A percentile compares a stretch with the other conserved stretches of the same genome.
Conservation (phyloP, 2,329 filamentous ascomycete species). For the Spiromastix sp. region DNA sequence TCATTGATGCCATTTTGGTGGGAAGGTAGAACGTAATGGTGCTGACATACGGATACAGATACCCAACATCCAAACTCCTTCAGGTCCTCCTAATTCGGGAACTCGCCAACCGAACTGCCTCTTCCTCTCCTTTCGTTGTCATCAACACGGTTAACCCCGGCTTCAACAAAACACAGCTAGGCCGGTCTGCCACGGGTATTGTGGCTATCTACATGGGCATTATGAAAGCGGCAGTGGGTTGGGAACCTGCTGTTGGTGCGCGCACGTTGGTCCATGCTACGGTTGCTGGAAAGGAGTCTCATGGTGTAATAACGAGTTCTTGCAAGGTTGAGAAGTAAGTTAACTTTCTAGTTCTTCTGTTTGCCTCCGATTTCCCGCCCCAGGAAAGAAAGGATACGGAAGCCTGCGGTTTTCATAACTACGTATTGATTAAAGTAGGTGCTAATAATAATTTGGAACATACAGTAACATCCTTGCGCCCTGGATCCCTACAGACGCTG, state of each 20-base stretch:
- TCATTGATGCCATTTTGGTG: background rate
- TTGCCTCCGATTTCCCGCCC: background rate
- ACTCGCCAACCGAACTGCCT: constrained; percentile 1
- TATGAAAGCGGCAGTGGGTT: constrained; percentile 7
- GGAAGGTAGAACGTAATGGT: background rate
- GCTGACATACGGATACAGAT: constrained; percentile 4
- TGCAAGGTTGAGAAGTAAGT: constrained; percentile 9
- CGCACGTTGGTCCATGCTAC: constrained; percentile 13
- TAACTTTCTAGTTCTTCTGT: background rate
- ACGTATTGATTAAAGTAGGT: background rate
- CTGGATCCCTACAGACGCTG: constrained; percentile 6
- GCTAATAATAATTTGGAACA: background rate
- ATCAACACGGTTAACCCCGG: constrained; percentile 17
- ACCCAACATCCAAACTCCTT: constrained; percentile 8
- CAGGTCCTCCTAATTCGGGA: constrained; percentile 7
- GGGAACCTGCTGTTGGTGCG: constrained; percentile 14
- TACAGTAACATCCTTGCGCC: constrained; percentile 2
- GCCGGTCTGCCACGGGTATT: constrained; percentile 4
- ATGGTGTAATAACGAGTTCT: constrained; percentile 8
- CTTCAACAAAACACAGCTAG: constrained; percentile 13
- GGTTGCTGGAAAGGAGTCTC: constrained; percentile 9
- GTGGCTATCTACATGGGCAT: constrained; percentile 1
- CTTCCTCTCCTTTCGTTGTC: constrained; percentile 7
- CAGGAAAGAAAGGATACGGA: background rate
- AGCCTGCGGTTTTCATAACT: background rate